phyloP scores from a whole-genome alignment of 2,329 filamentous ascomycete species.

The Claviceps pazoutovae region DNA sequence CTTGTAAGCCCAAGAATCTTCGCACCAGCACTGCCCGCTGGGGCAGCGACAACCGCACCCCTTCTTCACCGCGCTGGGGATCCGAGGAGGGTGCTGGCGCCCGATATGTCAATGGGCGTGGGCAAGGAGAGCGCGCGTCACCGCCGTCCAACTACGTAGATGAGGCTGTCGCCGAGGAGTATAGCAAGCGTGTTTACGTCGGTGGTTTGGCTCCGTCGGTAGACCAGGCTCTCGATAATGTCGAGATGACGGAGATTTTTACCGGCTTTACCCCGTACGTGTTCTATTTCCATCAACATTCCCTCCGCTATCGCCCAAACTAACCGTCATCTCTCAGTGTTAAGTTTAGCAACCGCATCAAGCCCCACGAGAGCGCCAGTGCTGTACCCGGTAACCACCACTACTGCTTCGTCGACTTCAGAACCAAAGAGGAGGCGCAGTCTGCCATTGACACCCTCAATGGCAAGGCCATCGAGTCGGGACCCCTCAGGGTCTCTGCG shows the following conservation, averaged over 20 bases:
- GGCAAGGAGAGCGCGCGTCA: not conserved
- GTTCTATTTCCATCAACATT: too few species aligned
- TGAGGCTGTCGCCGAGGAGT: not conserved
- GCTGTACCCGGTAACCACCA: constrained; percentile 41
- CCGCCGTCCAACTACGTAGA: not conserved
- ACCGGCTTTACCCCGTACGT: constrained; percentile 26
- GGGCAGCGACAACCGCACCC: constrained; percentile 1
- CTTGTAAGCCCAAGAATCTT: constrained; percentile 41
- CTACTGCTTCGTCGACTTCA: constrained; percentile 54
- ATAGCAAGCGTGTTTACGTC: constrained; percentile 30
- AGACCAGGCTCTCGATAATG: constrained; percentile 31
- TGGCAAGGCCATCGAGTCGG: constrained; percentile 11
- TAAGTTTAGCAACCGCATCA: constrained; percentile 38
- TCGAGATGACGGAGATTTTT: constrained; percentile 33
- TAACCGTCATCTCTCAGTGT: constrained; percentile 5
- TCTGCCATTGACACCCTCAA: constrained; percentile 27
- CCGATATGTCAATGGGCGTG: not conserved
- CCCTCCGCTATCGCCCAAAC: not conserved
- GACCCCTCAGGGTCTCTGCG: constrained; percentile 9
- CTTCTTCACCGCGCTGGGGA: constrained; percentile 28
- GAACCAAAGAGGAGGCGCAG: constrained; percentile 37
- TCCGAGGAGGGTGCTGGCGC: constrained; percentile 21
- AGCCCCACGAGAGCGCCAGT: constrained; percentile 40
- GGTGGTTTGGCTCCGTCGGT: constrained; percentile 36
- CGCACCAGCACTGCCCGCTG: constrained; percentile 4